These are phyloP conservation scores for Caryocar brasiliense DNA, from an alignment of 441 rosid genomes.

Conservation along the genomic window DNA sequence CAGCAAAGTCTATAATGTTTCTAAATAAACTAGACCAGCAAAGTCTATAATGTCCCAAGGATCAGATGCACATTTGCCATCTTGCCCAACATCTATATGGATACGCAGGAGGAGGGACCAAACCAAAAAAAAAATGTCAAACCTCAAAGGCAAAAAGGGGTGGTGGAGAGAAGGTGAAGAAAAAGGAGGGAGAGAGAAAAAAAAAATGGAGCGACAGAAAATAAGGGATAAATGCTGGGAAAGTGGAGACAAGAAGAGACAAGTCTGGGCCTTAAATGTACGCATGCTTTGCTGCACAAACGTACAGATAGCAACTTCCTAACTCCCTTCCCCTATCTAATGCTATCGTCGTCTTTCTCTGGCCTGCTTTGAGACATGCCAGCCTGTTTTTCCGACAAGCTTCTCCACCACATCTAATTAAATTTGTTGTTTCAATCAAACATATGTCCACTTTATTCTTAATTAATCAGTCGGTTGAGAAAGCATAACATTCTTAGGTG, in stretches of 20 bases:
- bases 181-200: neutral
- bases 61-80: too few relatives aligned
- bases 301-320: constrained; percentile 29
- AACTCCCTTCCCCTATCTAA: too few relatives aligned
- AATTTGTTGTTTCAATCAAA: neutral
- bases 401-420: neutral
- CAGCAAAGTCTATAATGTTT: too few relatives aligned
- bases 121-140: too few relatives aligned
- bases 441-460: neutral
- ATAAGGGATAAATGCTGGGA: constrained; percentile 37
- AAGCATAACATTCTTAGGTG: too few relatives aligned
- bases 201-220: constrained; percentile 21
- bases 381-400: constrained; percentile 20
- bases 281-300: constrained; percentile 30
- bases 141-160: too few relatives aligned
- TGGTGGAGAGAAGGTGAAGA: constrained; percentile 5
- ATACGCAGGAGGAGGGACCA: too few relatives aligned
- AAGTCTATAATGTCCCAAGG: too few relatives aligned
- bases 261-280: constrained; percentile 27
- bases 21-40: too few relatives aligned
- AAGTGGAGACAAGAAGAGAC: constrained; percentile 44
- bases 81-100: too few relatives aligned
- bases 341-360: neutral
- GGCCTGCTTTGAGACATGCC: constrained; percentile 17
- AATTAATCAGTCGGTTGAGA: neutral